Conservation (phyloP, 768 basidiomycete species). For the Mycena haematopus region DNA sequence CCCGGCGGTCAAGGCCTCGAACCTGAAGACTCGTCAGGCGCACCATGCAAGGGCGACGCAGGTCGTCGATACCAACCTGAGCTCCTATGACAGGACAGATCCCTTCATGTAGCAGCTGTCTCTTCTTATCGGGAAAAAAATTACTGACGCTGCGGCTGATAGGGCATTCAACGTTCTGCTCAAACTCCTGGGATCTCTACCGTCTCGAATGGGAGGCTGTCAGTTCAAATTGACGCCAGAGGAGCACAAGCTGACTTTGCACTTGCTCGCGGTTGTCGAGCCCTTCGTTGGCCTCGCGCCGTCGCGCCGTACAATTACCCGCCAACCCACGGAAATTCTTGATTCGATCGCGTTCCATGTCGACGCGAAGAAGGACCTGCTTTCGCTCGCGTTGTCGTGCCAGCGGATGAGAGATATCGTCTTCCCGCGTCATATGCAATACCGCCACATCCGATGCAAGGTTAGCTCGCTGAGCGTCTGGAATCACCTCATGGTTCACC, state of each 20-base stretch:
- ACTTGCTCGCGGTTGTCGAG: conserved; percentile 66
- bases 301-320: conserved; percentile 52
- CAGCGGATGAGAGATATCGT: conserved; percentile 60
- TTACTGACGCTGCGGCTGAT: conserved; percentile 16
- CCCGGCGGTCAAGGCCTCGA: conserved; percentile 10
- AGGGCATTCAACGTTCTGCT: conserved; percentile 61
- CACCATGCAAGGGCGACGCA: conserved; percentile 25
- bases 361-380: conserved; percentile 58
- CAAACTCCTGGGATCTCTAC: conserved; percentile 57
- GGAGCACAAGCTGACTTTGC: conserved; percentile 65
- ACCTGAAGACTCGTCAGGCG: conserved; percentile 22
- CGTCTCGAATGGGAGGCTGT: conserved; percentile 61
- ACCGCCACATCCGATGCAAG: conserved; percentile 64
- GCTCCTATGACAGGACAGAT: conserved; percentile 63
- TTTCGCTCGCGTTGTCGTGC: conserved; percentile 63
- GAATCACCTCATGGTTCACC: conserved; percentile 66
- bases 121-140: background rate
- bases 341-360: conserved; percentile 64
- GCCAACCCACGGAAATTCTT: conserved; percentile 73
- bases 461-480: conserved; percentile 65
- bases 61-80: conserved; percentile 44
- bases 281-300: conserved; percentile 64
- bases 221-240: conserved; percentile 63
- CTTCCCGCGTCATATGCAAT: conserved; percentile 67
- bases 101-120: conserved; percentile 48